Percentiles rank a stretch among this genome's conserved stretches.
Evolutionary conservation across 805 yeast genomes (phyloP).

Genomic region (Candida chauliodis): DNA sequence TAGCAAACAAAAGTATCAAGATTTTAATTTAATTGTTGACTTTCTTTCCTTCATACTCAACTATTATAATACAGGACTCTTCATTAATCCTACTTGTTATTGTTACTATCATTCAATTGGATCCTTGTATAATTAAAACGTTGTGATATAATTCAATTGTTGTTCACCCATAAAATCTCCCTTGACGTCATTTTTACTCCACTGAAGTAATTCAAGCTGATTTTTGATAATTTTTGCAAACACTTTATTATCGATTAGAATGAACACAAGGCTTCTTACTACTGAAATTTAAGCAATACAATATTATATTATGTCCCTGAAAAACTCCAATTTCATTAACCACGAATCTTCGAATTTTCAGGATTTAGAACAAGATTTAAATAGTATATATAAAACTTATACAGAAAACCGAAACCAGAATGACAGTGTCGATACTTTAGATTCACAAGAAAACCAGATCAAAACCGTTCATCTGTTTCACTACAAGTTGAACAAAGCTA

Average conservation of each 20-base stretch:
- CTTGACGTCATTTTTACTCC: too few species aligned
- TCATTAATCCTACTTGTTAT: too few species aligned
- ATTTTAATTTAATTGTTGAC: neutral
- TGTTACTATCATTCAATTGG: too few species aligned
- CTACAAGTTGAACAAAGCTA: conserved; percentile 1
- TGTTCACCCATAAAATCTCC: too few species aligned
- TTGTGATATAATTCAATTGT: too few species aligned
- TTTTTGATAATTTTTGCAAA: too few species aligned
- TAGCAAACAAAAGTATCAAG: neutral
- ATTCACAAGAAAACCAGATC: conserved; percentile 19
- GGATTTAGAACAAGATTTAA: conserved; percentile 22
- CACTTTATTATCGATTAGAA: too few species aligned
- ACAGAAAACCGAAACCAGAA: conserved; percentile 8
- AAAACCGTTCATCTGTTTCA: conserved; percentile 9
- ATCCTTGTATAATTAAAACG: too few species aligned
- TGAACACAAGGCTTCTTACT: too few species aligned
- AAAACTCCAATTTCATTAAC: conserved; percentile 1
- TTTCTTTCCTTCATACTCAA: neutral
- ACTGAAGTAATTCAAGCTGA: too few species aligned
- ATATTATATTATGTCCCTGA: conserved; percentile 3
- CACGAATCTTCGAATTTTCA: conserved; percentile 12
- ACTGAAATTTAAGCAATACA: neutral
- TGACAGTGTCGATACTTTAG: conserved; percentile 26
- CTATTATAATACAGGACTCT: too few species aligned
- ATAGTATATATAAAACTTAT: conserved; percentile 22